A percentile compares a stretch with the other conserved stretches of the same genome.
phyloP scores from a whole-genome alignment of 1,139 yeast species.

The Hanseniaspora gamundiae region DNA sequence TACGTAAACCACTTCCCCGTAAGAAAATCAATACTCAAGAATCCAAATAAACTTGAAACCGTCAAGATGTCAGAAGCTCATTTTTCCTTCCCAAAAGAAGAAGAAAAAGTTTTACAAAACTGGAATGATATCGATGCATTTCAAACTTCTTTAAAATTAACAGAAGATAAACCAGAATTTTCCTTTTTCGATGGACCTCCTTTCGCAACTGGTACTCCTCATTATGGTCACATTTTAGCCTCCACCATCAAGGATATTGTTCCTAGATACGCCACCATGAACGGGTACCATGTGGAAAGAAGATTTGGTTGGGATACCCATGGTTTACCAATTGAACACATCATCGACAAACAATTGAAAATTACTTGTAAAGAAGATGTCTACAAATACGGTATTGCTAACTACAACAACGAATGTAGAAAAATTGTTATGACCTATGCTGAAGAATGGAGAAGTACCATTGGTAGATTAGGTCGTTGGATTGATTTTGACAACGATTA shows the following conservation, averaged over 20 bases:
- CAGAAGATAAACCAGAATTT: conserved; percentile 77
- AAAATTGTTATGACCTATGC: conserved; percentile 97
- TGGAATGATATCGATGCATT: conserved; percentile 94
- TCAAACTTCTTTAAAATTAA: conserved; percentile 70
- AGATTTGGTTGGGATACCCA: conserved; percentile 99
- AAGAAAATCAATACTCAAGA: no score
- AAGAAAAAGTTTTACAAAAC: conserved; percentile 60
- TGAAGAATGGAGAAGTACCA: conserved; percentile 83
- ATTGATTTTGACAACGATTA: conserved; percentile 97
- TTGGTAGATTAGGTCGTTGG: conserved; percentile 96
- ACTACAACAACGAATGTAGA: conserved; percentile 89
- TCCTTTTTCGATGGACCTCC: conserved; percentile 99
- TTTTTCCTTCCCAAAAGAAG: conserved; percentile 70
- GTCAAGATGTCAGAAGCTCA: conserved; percentile 20
- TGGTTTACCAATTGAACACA: conserved; percentile 97
- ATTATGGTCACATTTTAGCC: conserved; percentile 93
- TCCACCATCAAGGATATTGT: conserved; percentile 95
- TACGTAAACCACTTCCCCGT: no score
- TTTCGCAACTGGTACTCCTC: conserved; percentile 98
- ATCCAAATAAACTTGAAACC: background rate
- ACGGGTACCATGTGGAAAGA: conserved; percentile 90
- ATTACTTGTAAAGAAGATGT: conserved; percentile 92
- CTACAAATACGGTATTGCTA: conserved; percentile 82
- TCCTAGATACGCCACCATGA: conserved; percentile 97
- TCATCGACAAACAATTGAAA: conserved; percentile 93